Conservation (phyloP, 2,329 filamentous ascomycete genomes). For the Cercospora citrullina region DNA sequence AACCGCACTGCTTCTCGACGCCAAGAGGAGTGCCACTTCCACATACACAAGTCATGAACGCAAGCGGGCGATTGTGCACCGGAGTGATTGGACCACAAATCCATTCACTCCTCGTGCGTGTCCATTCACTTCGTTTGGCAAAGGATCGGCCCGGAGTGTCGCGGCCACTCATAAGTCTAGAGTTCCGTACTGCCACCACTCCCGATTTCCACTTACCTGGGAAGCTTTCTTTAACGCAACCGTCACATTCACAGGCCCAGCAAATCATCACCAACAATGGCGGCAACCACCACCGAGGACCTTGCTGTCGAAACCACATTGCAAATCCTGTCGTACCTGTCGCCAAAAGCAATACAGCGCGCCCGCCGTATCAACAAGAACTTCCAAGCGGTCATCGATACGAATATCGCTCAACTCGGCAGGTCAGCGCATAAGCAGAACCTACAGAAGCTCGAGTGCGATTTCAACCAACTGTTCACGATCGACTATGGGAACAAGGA, state of each 20-base stretch:
- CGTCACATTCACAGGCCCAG: not conserved
- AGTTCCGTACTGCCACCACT: not conserved
- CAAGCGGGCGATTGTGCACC: not conserved
- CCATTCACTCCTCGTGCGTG: not conserved
- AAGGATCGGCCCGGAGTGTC: not conserved
- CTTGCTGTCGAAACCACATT: not conserved
- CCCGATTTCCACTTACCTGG: not conserved
- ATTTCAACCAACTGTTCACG: not conserved
- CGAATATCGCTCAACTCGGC: not conserved
- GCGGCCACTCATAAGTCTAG: not conserved
- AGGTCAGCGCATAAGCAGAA: not conserved
- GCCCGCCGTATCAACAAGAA: not conserved
- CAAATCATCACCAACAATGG: not conserved
- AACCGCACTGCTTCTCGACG: not conserved
- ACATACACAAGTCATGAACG: not conserved
- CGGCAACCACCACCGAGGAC: not conserved
- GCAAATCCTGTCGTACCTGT: not conserved
- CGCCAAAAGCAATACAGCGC: slow-evolving; percentile 2
- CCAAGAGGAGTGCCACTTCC: not conserved
- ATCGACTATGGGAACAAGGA: not conserved
- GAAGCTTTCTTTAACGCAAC: not conserved
- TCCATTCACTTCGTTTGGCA: not conserved
- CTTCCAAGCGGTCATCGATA: not conserved
- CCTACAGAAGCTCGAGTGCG: not conserved
- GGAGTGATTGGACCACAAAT: not conserved